Evolutionary conservation across 163 green algal genomes (phyloP).

Genomic region (Chlamydomonas reinhardtii): DNA sequence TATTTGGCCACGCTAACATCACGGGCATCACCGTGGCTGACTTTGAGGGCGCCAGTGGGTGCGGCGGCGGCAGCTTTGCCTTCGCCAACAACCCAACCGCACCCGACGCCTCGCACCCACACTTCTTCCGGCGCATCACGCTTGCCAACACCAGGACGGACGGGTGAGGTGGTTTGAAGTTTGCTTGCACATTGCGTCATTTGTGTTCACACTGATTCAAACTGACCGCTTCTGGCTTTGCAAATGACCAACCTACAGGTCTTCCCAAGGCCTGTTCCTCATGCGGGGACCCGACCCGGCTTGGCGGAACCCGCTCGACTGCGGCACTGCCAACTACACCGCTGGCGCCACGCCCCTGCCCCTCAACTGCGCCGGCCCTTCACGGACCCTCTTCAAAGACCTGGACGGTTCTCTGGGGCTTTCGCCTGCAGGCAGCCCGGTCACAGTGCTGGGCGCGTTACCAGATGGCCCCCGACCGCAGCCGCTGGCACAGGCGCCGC

Average conservation of each 20-base stretch:
- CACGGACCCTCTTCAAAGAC: slow-evolving; percentile 35
- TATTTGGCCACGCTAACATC: slow-evolving; percentile 42
- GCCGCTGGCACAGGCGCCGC: slow-evolving; percentile 49
- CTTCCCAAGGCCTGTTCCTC: slow-evolving; percentile 17
- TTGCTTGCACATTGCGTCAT: too few relatives aligned
- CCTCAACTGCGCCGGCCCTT: slow-evolving; percentile 52
- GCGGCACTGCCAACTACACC: slow-evolving; percentile 1
- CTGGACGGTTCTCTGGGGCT: slow-evolving; percentile 41
- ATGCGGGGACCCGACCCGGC: slow-evolving; percentile 15
- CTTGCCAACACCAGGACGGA: background rate
- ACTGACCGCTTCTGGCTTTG: too few relatives aligned
- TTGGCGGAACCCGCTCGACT: slow-evolving; percentile 52
- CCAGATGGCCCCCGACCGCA: background rate
- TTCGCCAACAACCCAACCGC: slow-evolving; percentile 50
- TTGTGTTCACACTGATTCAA: too few relatives aligned
- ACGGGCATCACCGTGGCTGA: slow-evolving; percentile 26
- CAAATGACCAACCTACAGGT: too few relatives aligned
- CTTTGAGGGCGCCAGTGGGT: slow-evolving; percentile 42
- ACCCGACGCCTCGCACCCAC: slow-evolving; percentile 57
- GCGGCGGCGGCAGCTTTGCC: slow-evolving; percentile 18
- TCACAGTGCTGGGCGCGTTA: background rate
- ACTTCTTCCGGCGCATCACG: slow-evolving; percentile 29
- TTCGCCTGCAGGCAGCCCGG: background rate
- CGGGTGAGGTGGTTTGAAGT: background rate
- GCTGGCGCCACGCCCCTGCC: background rate